Conservation (phyloP, 495 filamentous ascomycete genomes). For the Jackrogersella minutella region DNA sequence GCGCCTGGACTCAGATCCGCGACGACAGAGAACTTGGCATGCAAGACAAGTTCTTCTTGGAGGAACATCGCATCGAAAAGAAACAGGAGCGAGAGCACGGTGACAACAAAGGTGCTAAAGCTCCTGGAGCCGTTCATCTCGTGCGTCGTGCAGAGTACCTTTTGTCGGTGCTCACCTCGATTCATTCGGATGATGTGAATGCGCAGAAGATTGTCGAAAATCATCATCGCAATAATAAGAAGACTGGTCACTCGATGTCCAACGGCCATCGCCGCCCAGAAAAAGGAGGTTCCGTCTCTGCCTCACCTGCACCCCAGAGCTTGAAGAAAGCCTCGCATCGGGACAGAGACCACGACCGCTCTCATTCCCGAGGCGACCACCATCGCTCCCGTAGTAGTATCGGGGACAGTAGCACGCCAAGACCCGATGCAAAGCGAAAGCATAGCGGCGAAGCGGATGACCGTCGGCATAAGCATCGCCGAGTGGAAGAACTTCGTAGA, state of each 20-base stretch:
- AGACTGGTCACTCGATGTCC: constrained; percentile 45
- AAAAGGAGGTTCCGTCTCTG: constrained; percentile 61
- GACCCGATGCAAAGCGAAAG: constrained; percentile 57
- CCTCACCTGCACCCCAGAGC: constrained; percentile 63
- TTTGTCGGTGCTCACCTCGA: constrained; percentile 85
- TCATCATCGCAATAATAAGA: constrained; percentile 87
- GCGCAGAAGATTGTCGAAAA: constrained; percentile 87
- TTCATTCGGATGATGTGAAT: constrained; percentile 71
- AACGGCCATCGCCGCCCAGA: constrained; percentile 62
- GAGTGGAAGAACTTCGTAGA: constrained; percentile 46
- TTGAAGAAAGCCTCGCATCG: constrained; percentile 52
- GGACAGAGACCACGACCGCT: constrained; percentile 51
- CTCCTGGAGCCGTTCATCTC: constrained; percentile 93
- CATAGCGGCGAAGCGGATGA: constrained; percentile 47
- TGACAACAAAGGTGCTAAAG: constrained; percentile 82
- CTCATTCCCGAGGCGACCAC: constrained; percentile 53
- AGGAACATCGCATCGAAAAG: constrained; percentile 97
- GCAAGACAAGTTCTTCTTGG: constrained; percentile 92
- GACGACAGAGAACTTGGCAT: constrained; percentile 90
- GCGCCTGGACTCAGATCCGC: constrained; percentile 90
- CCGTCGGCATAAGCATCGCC: constrained; percentile 47
- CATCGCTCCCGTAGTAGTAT: constrained; percentile 57
- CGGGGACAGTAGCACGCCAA: constrained; percentile 53
- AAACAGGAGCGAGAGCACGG: constrained; percentile 87
- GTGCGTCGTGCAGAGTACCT: constrained; percentile 95